Evolutionary conservation across 2,329 filamentous ascomycete species (phyloP).

Genomic region (Ascomycota sp.): DNA sequence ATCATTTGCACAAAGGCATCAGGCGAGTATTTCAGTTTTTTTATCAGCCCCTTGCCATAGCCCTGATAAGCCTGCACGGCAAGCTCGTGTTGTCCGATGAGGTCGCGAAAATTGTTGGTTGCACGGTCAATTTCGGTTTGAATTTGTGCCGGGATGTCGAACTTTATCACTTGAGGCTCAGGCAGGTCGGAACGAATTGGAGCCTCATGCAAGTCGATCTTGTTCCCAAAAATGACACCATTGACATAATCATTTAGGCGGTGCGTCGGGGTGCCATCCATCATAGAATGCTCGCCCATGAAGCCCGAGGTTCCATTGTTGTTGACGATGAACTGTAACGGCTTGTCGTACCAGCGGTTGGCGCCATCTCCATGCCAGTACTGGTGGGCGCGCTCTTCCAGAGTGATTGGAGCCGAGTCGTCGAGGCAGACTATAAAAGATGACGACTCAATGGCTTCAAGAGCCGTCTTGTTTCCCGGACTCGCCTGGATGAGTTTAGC

Average conservation of each 20-base stretch:
- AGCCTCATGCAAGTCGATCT: conserved; percentile 71
- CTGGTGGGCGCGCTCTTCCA: conserved; percentile 84
- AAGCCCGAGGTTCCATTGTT: conserved; percentile 96
- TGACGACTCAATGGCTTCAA: conserved; percentile 69
- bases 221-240: conserved; percentile 81
- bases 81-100: conserved; percentile 78
- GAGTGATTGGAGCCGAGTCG: conserved; percentile 73
- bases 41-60: conserved; percentile 96
- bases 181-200: conserved; percentile 63
- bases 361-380: conserved; percentile 97
- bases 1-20: conserved; percentile 97
- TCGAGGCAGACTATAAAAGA: conserved; percentile 89
- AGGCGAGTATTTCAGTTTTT: conserved; percentile 96
- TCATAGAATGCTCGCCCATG: conserved; percentile 98
- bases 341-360: conserved; percentile 98
- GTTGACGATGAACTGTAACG: conserved; percentile 91
- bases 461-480: conserved; percentile 53
- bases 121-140: conserved; percentile 63
- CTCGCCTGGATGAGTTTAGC: conserved; percentile 56
- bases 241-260: conserved; percentile 90
- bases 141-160: conserved; percentile 56
- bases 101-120: conserved; percentile 52
- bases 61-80: conserved; percentile 89
- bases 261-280: conserved; percentile 97
- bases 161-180: conserved; percentile 58